phyloP scores from a whole-genome alignment of 345 rosid species.

The Carallia brachiata region DNA sequence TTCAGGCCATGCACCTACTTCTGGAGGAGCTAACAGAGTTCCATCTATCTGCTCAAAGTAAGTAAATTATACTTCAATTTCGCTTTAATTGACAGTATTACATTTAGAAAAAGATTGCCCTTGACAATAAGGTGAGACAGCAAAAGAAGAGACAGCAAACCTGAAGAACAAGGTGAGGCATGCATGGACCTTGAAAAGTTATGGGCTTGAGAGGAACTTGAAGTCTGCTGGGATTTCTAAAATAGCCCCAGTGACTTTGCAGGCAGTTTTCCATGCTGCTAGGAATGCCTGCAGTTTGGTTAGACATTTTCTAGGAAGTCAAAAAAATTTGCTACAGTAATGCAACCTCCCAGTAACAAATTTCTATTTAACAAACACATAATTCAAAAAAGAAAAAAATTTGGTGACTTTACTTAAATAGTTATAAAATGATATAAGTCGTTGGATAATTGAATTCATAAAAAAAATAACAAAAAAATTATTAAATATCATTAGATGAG shows the following conservation, averaged over 20 bases:
- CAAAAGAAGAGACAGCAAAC: slow-evolving; percentile 32
- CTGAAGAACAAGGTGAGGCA: slow-evolving; percentile 57
- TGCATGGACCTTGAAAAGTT: slow-evolving; percentile 65
- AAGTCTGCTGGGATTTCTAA: slow-evolving; percentile 48
- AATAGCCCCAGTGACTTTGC: slow-evolving; percentile 41
- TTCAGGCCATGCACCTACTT: slow-evolving; percentile 64
- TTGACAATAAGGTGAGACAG: not conserved
- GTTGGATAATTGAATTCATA: too few species aligned
- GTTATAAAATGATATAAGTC: too few species aligned
- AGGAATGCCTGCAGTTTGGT: slow-evolving; percentile 38
- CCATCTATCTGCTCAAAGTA: slow-evolving; percentile 64
- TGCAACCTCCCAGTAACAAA: not conserved
- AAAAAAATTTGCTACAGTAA: not conserved
- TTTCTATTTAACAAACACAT: not conserved
- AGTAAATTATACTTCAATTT: slow-evolving; percentile 18
- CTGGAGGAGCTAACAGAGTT: slow-evolving; percentile 58
- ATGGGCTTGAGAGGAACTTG: slow-evolving; percentile 50
- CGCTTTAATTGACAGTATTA: not conserved
- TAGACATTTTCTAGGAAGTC: not conserved
- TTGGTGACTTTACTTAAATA: too few species aligned
- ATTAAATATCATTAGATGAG: too few species aligned
- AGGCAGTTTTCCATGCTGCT: slow-evolving; percentile 65
- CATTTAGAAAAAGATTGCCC: not conserved
- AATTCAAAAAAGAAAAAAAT: not conserved
- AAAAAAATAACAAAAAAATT: too few species aligned